Percentiles rank a stretch among this genome's conserved stretches.
These are phyloP conservation scores for Aspergillus candidus DNA, from an alignment of 2,329 filamentous ascomycete genomes.

Conservation along the genomic window DNA sequence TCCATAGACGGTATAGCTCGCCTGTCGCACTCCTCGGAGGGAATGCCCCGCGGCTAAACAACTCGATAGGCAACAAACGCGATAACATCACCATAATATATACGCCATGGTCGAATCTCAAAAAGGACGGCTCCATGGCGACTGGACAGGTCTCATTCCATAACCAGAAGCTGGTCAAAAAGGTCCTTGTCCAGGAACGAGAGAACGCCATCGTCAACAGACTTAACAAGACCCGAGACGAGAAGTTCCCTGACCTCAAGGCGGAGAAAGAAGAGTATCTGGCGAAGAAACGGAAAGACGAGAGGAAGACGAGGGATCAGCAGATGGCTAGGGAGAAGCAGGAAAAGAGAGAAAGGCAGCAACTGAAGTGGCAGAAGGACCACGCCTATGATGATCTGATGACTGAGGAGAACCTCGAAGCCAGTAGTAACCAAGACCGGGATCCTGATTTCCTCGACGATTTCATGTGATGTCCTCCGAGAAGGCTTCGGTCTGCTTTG, in stretches of 20 bases:
- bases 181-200: slow-evolving; percentile 69
- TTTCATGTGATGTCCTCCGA: slow-evolving; percentile 64
- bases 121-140: slow-evolving; percentile 94
- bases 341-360: slow-evolving; percentile 66
- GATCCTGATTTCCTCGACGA: slow-evolving; percentile 72
- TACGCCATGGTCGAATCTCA: slow-evolving; percentile 93
- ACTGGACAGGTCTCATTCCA: slow-evolving; percentile 93
- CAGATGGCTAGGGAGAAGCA: slow-evolving; percentile 36
- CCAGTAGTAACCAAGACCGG: slow-evolving; percentile 78
- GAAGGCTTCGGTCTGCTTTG: neutral
- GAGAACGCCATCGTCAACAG: slow-evolving; percentile 92
- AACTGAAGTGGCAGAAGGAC: slow-evolving; percentile 92
- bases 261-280: slow-evolving; percentile 74
- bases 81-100: slow-evolving; percentile 96
- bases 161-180: slow-evolving; percentile 74
- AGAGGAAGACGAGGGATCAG: slow-evolving; percentile 44
- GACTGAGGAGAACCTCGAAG: slow-evolving; percentile 70
- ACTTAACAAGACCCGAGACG: slow-evolving; percentile 93
- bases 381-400: slow-evolving; percentile 95
- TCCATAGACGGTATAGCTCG: slow-evolving; percentile 74
- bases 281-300: slow-evolving; percentile 64
- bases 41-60: slow-evolving; percentile 12
- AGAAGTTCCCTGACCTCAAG: slow-evolving; percentile 76
- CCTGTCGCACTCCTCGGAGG: neutral
- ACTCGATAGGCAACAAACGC: slow-evolving; percentile 78